Base-by-base conservation (phyloP, 169 alveolate genomes). In the Blepharisma undulans region DNA sequence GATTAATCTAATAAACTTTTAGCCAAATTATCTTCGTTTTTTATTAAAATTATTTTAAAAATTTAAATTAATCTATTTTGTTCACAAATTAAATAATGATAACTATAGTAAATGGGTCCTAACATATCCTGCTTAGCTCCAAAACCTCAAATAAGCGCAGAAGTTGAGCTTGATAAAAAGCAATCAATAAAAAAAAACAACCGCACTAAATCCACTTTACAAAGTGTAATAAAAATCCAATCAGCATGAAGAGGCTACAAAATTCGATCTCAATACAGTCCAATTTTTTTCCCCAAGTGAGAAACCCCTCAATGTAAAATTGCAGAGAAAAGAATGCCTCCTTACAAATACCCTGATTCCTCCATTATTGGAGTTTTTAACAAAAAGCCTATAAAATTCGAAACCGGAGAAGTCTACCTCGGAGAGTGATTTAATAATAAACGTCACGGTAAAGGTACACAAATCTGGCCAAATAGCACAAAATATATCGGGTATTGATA, bases 371-470 rank as follows among this genome's bases (percentile, higher is more conserved):
- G 87, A 27, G 61, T 8, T 27, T 29, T 8, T 72, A n/a, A 32
- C 61, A 29, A 33, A 84, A 84, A 36, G 29, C 84, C 84, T 3
- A 72, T 22, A 25, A 21, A 25, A 29, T 25, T 71, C n/a, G 72
- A 72, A 25, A 34, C 61, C 30, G 84, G 84, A 22, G 84, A 33
- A 27, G 59, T 30, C 66, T 87, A 89, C 76, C 14, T 93, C 60
- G 98, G 98, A 1, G 95, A 95, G 82, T 97, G 98, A 98, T 82
- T 90, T 36, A 90, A 95, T 82, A 98, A 97, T 95, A 94, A 90
- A 25, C 95, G 96, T 88, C 95, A 92, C 91, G 97, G 97, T 36
- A 95, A 95, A 59, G 99, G 98, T 12, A 91, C 92, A 85, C 98
- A 97, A 90, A 91, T 93, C 71, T 96, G 97, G 95, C 91, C 93